Base-by-base conservation (phyloP, 129 eudicot species). In the Artemisia tridentata region DNA sequence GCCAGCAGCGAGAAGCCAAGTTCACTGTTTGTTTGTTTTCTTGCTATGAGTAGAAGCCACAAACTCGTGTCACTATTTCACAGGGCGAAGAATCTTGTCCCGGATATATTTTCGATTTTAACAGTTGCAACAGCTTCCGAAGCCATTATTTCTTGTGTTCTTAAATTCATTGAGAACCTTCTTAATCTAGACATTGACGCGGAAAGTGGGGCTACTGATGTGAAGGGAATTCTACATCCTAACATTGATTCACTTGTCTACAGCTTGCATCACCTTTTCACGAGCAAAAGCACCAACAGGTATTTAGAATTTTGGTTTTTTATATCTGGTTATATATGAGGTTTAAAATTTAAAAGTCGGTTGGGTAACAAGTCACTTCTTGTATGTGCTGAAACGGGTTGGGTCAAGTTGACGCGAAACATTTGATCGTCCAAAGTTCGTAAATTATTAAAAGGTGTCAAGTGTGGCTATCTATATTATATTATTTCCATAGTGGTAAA, bases 1-100 rank as follows among this genome's bases (percentile, higher is more conserved):
- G 87, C 95, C 71, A 93, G 95, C 68, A 89, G 96, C 59, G 93
- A 86, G 85, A 87, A 85, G 76, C 96, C 96, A 60, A 89, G 95
- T 72, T 87, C 96, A 50, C 84, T 93, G 50, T 93, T 93, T 74
- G 78, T 84, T 65, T 93, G 98, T 69, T 89, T 93, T 79, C 86
- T 93, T 71, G 92, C 87, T 8, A 93, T 93, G 98, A 93, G 98
- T 72, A 80, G 81, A 76, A 89, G 88, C 85, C 73, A 66, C 75
- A 85, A 84, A 69, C 92, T 93, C 41, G 87, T 87, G 43, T 69
- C 95, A 0, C 74, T 87, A 19, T 75, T 93, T 65, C 80, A 13
- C 65, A 75, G 81, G 74, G 96, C 84, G 61, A 63, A 73, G 52
- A 83, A 80, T 78, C 98, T 93, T 69, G 83, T 93, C 18, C 95